phyloP scores from a whole-genome alignment of 2,329 filamentous ascomycete species.

The Coccinonectria pachysandricola region DNA sequence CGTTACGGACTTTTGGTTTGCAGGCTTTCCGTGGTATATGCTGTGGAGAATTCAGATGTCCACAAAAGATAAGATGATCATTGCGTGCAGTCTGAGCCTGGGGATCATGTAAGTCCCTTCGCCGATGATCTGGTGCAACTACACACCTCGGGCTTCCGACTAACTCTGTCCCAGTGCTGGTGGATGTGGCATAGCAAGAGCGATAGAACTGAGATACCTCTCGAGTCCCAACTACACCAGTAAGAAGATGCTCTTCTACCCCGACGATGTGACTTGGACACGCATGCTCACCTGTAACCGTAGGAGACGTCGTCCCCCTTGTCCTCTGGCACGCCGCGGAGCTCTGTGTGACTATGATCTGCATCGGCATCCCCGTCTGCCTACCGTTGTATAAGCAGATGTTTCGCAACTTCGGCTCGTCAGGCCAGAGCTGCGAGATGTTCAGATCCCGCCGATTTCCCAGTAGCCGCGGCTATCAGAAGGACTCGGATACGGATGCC shows the following conservation, averaged over 20 bases:
- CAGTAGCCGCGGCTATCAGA: no score
- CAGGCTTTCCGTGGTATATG: slow-evolving; percentile 31
- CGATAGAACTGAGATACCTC: slow-evolving; percentile 6
- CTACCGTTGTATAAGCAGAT: slow-evolving; percentile 24
- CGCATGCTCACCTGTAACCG: slow-evolving; percentile 1
- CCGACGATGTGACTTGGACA: no score
- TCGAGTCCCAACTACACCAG: slow-evolving; percentile 9
- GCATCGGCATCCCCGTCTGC: slow-evolving; percentile 28
- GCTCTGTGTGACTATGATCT: slow-evolving; percentile 26
- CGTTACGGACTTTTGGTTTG: slow-evolving; percentile 27
- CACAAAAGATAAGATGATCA: slow-evolving; percentile 30
- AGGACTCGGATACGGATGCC: no score
- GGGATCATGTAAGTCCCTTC: slow-evolving; percentile 25
- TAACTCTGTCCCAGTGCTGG: slow-evolving; percentile 4
- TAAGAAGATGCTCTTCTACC: neutral
- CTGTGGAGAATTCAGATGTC: slow-evolving; percentile 34
- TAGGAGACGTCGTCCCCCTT: slow-evolving; percentile 24
- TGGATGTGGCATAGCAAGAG: slow-evolving; percentile 8
- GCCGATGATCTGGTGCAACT: no score
- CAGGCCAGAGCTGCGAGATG: no score
- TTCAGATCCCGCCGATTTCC: no score
- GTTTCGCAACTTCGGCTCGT: no score
- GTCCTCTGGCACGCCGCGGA: slow-evolving; percentile 29
- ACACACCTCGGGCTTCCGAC: neutral
- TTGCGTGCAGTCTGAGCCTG: slow-evolving; percentile 30